Evolutionary conservation across 306 rosid genomes (phyloP).

Genomic region (Cercis canadensis): DNA sequence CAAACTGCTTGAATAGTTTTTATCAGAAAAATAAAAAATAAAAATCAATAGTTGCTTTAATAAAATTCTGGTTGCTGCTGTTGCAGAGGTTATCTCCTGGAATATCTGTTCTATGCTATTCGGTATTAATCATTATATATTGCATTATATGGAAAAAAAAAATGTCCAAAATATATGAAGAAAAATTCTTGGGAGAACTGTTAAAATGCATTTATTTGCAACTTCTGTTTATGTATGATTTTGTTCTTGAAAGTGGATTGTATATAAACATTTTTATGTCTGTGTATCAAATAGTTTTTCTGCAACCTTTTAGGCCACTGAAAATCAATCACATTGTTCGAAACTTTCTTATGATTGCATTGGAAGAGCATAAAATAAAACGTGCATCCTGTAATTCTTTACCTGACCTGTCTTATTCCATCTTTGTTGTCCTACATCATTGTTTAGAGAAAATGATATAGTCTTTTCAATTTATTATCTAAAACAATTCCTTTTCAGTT

Average conservation of each 20-base stretch:
- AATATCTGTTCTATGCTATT: neutral
- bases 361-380: conserved; percentile 5
- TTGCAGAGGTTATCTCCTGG: neutral
- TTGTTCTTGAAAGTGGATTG: neutral
- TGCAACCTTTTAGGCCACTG: neutral
- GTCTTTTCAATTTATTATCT: neutral
- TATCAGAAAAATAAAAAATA: too few species aligned
- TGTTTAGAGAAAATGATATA: neutral
- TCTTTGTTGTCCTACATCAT: conserved; percentile 7
- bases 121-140: neutral
- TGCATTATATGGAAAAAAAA: neutral
- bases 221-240: conserved; percentile 4
- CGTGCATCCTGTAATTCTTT: too few species aligned
- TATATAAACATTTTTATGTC: neutral
- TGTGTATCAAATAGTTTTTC: neutral
- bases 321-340: neutral
- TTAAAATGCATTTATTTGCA: neutral
- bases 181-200: neutral
- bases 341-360: neutral
- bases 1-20: too few species aligned
- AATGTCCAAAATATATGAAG: neutral
- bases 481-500: neutral
- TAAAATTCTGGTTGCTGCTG: too few species aligned
- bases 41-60: too few species aligned
- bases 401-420: conserved; percentile 1